Conservation (phyloP, 257 asterid species). For the Handroanthus guayacan region DNA sequence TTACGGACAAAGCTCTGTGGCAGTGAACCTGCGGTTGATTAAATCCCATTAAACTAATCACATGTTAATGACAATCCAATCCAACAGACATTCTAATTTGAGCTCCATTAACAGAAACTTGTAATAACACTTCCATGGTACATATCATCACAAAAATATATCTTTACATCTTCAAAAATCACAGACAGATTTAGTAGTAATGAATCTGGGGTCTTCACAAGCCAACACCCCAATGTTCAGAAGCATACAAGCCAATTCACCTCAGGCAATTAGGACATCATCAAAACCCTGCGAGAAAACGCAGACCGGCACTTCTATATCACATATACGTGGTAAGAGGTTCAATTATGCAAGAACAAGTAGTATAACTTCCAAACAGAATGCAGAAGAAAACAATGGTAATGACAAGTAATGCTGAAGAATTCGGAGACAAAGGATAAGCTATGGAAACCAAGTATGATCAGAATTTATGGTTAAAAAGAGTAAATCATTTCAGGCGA, state of each 20-base stretch:
- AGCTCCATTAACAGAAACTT: constrained; percentile 31
- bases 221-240: not conserved
- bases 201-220: not conserved
- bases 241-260: not conserved
- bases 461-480: not conserved
- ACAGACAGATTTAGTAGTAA: no score
- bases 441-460: not conserved
- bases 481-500: not conserved
- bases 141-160: not conserved
- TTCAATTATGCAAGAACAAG: not conserved
- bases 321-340: not conserved
- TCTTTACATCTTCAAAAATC: no score
- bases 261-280: not conserved
- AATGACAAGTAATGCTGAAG: not conserved
- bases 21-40: no score
- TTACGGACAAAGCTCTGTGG: not conserved
- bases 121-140: constrained; percentile 12
- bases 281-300: constrained; percentile 32
- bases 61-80: not conserved
- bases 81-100: constrained; percentile 23
- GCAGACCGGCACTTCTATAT: not conserved
- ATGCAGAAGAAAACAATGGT: not conserved
- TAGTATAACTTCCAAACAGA: not conserved
- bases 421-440: not conserved
- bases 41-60: not conserved